These are phyloP conservation scores for Ballota nigra DNA, from an alignment of 257 asterid species.

Conservation along the genomic window DNA sequence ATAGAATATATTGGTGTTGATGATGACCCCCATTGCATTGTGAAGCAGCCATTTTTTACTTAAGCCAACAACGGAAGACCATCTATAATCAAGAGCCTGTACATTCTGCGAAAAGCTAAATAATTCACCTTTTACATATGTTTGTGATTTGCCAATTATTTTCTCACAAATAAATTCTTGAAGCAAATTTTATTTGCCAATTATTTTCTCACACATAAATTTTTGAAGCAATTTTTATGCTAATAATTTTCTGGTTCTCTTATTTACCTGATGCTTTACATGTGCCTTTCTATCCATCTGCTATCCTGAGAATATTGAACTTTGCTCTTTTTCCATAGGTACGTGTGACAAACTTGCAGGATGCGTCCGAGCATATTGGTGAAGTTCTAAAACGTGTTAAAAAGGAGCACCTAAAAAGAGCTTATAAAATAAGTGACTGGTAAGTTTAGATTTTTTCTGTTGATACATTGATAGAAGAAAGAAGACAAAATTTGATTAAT, in stretches of 20 bases:
- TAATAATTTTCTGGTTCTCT: not conserved
- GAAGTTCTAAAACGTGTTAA: slow-evolving; percentile 91
- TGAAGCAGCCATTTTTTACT: not conserved
- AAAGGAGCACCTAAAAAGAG: slow-evolving; percentile 76
- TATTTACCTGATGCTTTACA: not conserved
- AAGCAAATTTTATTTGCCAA: not conserved
- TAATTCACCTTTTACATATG: not conserved
- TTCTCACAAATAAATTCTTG: not conserved
- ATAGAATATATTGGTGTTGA: not conserved
- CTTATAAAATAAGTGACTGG: slow-evolving; percentile 82
- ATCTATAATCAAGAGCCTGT: not conserved
- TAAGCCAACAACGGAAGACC: not conserved
- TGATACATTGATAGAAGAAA: not conserved
- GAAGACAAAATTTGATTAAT: not conserved
- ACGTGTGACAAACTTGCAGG: slow-evolving; percentile 85
- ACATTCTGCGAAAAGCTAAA: not conserved
- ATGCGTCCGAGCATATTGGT: slow-evolving; percentile 96
- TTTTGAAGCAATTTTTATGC: not conserved
- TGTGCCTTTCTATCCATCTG: not conserved
- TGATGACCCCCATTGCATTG: not conserved
- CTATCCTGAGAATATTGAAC: not conserved
- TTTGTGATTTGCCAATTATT: not conserved
- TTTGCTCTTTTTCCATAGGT: slow-evolving; percentile 44
- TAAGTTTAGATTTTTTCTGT: slow-evolving; percentile 22
- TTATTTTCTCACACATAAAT: not conserved